Base-by-base conservation (phyloP, 305 asterid species). In the Galium porrigens region DNA sequence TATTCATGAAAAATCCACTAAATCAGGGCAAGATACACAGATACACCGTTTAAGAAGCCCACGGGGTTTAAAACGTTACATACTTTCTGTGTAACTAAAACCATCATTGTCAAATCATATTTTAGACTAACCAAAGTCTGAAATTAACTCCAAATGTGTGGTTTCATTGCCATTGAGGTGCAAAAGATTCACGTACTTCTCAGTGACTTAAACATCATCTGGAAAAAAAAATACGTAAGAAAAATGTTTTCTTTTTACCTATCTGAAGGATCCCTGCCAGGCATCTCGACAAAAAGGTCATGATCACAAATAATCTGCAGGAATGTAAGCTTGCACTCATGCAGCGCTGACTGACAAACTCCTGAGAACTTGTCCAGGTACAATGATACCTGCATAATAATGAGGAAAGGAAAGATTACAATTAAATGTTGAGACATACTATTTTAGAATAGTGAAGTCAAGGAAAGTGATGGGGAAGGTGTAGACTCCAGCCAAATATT, bases 201-300 rank as follows among this genome's bases (percentile, higher is more conserved):
- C 6, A 0, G 25, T n/a, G 25, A 49, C 22, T n/a, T n/a, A 14
- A 0, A 49, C 25, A 49, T 6, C 7, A n/a, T 12, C 6, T 2
- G 2, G 18, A 51, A 22, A 6, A 22, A 53, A 5, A 20, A 53
- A 0, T 18, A 20, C 4, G 8, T 20, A 22, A 53, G 54, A 41
- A 33, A 10, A 34, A 60, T n/a, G 48, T 68, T 70, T 49, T 67
- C 71, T 18, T 20, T 64, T 73, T 80, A 92, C 99, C 99, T 84
- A 83, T 92, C 99, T 22, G 99, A 92, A 70, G 99, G 99, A 79
- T 92, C 99, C 78, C 97, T 77, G 61, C 99, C 99, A 55, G 99
- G 99, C 99, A 92, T 92, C 82, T 92, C 99, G 77, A 92, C 96
- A 72, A 92, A 92, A 58, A 92, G 96, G 80, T 92, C 99, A 9